Evolutionary conservation across 805 yeast species (phyloP).

Genomic region (Candida tallmaniae): DNA sequence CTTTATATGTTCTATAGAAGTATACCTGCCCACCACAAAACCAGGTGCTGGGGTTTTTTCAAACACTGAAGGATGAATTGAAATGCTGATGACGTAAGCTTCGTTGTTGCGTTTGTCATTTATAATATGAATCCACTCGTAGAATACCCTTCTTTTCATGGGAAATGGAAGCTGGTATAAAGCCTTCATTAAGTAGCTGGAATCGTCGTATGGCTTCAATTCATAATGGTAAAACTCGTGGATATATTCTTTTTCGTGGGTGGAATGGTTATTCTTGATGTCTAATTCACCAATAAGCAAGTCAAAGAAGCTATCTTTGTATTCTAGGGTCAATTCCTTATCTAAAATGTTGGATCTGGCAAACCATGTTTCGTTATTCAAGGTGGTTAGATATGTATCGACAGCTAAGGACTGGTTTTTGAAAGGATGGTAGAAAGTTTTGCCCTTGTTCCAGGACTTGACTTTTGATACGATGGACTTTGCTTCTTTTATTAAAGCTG

Average conservation of each 20-base stretch:
- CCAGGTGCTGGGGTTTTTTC: conserved; percentile 10
- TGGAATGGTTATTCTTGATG: conserved; percentile 22
- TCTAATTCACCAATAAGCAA: conserved; percentile 14
- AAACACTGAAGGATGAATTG: conserved; percentile 25
- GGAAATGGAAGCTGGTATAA: conserved; percentile 35
- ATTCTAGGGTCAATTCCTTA: conserved; percentile 3
- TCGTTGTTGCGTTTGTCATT: conserved; percentile 13
- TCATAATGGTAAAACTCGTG: conserved; percentile 26
- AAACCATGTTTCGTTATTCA: conserved; percentile 13
- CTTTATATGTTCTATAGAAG: conserved; percentile 31
- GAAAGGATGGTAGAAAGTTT: conserved; percentile 2
- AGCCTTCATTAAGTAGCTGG: conserved; percentile 27
- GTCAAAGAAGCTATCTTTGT: conserved; percentile 9
- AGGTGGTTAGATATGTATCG: neutral
- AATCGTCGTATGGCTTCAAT: conserved; percentile 13
- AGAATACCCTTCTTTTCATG: conserved; percentile 29
- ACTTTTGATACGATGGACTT: conserved; percentile 4
- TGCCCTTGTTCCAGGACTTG: conserved; percentile 7
- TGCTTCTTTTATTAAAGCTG: conserved; percentile 3
- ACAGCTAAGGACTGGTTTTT: conserved; percentile 1
- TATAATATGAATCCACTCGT: conserved; percentile 30
- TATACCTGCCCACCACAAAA: conserved; percentile 27
- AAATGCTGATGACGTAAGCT: conserved; percentile 29
- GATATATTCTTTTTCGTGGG: conserved; percentile 32
- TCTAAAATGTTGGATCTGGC: conserved; percentile 12